phyloP scores from a whole-genome alignment of 2,329 filamentous ascomycete species.

The Diplodia scrobiculata region DNA sequence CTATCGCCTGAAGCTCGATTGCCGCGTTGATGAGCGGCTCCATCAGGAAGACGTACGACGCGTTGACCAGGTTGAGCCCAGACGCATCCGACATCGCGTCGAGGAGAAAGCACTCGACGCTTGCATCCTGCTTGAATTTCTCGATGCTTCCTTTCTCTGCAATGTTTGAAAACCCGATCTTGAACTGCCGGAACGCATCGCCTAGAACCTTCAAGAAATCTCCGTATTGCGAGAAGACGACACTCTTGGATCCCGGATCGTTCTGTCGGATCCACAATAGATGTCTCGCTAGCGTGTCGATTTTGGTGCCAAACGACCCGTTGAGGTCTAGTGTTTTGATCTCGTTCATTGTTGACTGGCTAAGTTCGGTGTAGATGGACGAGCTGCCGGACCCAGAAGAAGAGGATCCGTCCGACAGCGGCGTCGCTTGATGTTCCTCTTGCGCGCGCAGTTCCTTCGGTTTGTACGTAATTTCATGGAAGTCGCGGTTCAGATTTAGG shows the following conservation, averaged over 20 bases:
- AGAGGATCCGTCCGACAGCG: constrained; percentile 3
- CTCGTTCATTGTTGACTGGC: constrained; percentile 68
- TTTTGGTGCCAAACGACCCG: constrained; percentile 80
- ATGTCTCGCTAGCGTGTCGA: constrained; percentile 73
- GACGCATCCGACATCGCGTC: constrained; percentile 87
- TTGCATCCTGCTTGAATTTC: constrained; percentile 73
- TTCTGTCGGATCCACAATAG: constrained; percentile 80
- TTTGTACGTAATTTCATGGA: constrained; percentile 84
- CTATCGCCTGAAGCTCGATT: constrained; percentile 91
- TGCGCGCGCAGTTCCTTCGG: constrained; percentile 71
- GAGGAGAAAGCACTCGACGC: constrained; percentile 79
- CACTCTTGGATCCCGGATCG: constrained; percentile 84
- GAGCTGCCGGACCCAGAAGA: constrained; percentile 4
- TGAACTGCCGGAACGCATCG: constrained; percentile 68
- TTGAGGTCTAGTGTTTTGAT: constrained; percentile 80
- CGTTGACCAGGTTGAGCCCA: constrained; percentile 88
- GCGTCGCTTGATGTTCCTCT: constrained; percentile 51
- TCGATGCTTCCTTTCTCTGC: constrained; percentile 69
- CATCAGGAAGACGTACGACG: constrained; percentile 90
- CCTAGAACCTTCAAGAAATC: constrained; percentile 76
- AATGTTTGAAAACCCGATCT: constrained; percentile 73
- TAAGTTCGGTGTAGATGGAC: constrained; percentile 77
- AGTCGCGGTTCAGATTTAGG: constrained; percentile 62
- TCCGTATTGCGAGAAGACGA: constrained; percentile 91
- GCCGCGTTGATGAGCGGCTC: constrained; percentile 93